These are phyloP conservation scores for Lactifluus hygrophoroides DNA, from an alignment of 768 basidiomycete species.

Conservation along the genomic window DNA sequence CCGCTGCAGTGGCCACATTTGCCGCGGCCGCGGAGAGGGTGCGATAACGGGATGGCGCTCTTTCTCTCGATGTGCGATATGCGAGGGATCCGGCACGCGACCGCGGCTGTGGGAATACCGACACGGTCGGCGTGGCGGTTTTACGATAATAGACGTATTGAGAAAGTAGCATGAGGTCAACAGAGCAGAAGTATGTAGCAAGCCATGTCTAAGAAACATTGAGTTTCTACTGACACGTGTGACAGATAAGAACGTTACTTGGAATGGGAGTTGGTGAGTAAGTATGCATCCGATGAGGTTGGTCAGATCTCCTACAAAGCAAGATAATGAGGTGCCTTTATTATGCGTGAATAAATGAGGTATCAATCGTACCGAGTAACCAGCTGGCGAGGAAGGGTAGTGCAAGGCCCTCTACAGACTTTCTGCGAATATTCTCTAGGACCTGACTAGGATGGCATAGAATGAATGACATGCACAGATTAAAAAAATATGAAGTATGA, in stretches of 20 bases:
- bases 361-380: conserved; percentile 59
- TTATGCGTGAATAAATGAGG: neutral
- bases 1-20: conserved; percentile 56
- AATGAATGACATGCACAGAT: neutral
- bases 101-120: conserved; percentile 33
- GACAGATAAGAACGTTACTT: conserved; percentile 39
- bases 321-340: neutral
- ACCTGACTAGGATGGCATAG: conserved; percentile 52
- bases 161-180: conserved; percentile 65
- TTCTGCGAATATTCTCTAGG: conserved; percentile 61
- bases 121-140: conserved; percentile 28
- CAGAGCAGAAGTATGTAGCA: conserved; percentile 80
- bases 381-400: conserved; percentile 91
- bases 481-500: conserved; percentile 21
- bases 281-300: conserved; percentile 89
- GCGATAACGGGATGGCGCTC: conserved; percentile 53
- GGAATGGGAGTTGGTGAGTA: conserved; percentile 91
- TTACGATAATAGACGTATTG: conserved; percentile 77
- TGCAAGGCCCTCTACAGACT: conserved; percentile 85
- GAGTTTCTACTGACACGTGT: conserved; percentile 11
- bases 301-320: conserved; percentile 68
- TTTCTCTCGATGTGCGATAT: conserved; percentile 45
- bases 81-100: conserved; percentile 32
- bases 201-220: conserved; percentile 60
- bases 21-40: conserved; percentile 61